Evolutionary conservation across 495 filamentous ascomycete species (phyloP).

Genomic region (Neurospora sp.): DNA sequence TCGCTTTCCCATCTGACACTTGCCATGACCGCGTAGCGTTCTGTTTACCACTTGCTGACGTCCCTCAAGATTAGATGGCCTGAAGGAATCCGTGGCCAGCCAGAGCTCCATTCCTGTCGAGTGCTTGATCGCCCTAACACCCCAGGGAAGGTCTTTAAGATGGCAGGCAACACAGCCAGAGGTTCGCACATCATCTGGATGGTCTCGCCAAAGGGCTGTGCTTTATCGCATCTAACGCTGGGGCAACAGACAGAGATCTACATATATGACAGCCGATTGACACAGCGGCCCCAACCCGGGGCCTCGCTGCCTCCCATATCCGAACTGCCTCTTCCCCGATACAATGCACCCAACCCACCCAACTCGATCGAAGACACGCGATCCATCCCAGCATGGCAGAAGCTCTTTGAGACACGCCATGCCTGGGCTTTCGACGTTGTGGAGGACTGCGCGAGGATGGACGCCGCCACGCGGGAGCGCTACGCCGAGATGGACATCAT

Average conservation of each 20-base stretch:
- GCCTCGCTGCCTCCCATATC: slow-evolving; percentile 30
- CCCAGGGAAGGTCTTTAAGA: slow-evolving; percentile 71
- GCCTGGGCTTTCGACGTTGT: slow-evolving; percentile 65
- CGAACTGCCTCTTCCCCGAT: slow-evolving; percentile 47
- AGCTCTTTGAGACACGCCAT: slow-evolving; percentile 61
- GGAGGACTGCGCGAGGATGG: slow-evolving; percentile 50
- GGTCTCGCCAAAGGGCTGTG: not conserved
- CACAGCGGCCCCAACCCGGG: slow-evolving; percentile 35
- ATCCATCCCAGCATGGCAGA: slow-evolving; percentile 71
- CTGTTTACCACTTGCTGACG: not conserved
- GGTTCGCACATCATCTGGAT: slow-evolving; percentile 37
- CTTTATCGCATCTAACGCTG: slow-evolving; percentile 3
- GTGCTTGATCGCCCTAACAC: slow-evolving; percentile 72
- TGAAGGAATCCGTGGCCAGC: slow-evolving; percentile 62
- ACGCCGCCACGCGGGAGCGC: slow-evolving; percentile 34
- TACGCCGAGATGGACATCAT: slow-evolving; percentile 63
- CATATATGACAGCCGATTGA: slow-evolving; percentile 68
- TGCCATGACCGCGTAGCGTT: slow-evolving; percentile 2
- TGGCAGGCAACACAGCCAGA: slow-evolving; percentile 64
- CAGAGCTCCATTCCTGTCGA: slow-evolving; percentile 55
- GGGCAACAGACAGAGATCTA: slow-evolving; percentile 67
- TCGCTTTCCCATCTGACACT: not conserved
- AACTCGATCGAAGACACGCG: slow-evolving; percentile 63
- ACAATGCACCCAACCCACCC: slow-evolving; percentile 50
- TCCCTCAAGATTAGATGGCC: slow-evolving; percentile 38